These are phyloP conservation scores for Sarocladium kiliense DNA, from an alignment of 2,329 filamentous ascomycete genomes.

Conservation along the genomic window DNA sequence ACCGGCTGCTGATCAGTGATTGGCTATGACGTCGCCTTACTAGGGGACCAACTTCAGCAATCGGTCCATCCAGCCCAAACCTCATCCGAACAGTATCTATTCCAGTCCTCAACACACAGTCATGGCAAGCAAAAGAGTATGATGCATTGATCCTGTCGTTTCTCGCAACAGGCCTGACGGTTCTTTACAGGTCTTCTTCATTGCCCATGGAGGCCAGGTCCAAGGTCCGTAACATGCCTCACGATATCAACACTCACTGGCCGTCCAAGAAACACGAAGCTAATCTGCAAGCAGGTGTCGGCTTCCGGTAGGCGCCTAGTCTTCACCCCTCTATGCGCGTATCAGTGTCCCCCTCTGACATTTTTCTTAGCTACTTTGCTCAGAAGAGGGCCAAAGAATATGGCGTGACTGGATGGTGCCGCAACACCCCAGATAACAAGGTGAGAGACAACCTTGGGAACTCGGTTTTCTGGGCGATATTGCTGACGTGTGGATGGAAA, in stretches of 20 bases:
- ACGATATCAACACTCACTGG: no score
- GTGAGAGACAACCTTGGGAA: slow-evolving; percentile 24
- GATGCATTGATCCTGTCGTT: background rate
- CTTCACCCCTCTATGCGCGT: background rate
- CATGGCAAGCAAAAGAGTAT: slow-evolving; percentile 26
- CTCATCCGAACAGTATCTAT: no score
- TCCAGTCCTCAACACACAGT: background rate
- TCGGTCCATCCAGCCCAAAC: no score
- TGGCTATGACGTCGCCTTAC: no score
- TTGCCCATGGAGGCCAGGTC: slow-evolving; percentile 59
- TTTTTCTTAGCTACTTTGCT: slow-evolving; percentile 44
- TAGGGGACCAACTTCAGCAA: no score
- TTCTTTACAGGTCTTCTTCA: slow-evolving; percentile 49
- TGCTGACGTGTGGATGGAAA: no score
- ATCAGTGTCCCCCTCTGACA: background rate
- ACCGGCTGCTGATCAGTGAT: no score
- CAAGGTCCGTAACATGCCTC: slow-evolving; percentile 48
- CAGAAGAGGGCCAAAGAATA: slow-evolving; percentile 44
- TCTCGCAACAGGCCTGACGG: background rate
- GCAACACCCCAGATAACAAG: slow-evolving; percentile 53
- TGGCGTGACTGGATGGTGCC: slow-evolving; percentile 55
- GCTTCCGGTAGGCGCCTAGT: slow-evolving; percentile 39
- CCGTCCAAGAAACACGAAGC: background rate
- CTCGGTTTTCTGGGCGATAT: background rate
- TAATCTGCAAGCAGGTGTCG: slow-evolving; percentile 42